Base-by-base conservation (phyloP, 495 filamentous ascomycete genomes). In the Penicillium egyptiacum region DNA sequence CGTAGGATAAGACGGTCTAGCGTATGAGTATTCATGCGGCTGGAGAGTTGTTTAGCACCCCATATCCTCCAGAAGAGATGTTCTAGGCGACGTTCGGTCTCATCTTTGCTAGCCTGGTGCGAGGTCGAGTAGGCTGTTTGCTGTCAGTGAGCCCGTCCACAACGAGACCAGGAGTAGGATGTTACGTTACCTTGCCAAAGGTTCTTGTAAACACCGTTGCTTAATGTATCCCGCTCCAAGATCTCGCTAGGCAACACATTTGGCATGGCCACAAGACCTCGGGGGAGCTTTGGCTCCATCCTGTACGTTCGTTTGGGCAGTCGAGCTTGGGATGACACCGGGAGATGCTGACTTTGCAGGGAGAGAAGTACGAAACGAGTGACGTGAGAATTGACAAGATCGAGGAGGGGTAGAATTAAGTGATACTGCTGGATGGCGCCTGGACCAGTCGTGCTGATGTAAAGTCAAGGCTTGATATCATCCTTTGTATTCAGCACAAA, bases 21-120 rank as follows among this genome's bases (percentile, higher is more conserved):
- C 37, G 61, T 71, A 12, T 69, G 63, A 17, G 75, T 67, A 26
- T 59, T 63, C 10, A 79, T 50, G 0, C 60, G 63, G 10, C 51
- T 40, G 11, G 52, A 61, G 9, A 81, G 57, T 9, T 43, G 53
- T 8, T 69, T 50, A 19, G 63, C 78, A 48, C 75, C 62, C 76
- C 75, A 80, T 35, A 83, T 77, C 40, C 80, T 68, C 81, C 80
- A 82, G 58, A 83, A 82, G 46, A 82, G 69, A 56, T 81, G 79
- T 54, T 81, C 78, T 16, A 84, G 64, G 58, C 81, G 64, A 51
- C 59, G 55, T 16, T 79, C 79, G 5, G 68, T 65, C 23, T 77
- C 70, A 42, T 71, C 68, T 20, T 58, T 70, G 57, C 48, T 80
- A 62, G 37, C 71, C 65, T 35, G 68, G 53, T 23, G 70, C 58